Evolutionary conservation across 2,329 filamentous ascomycete species (phyloP), one percentile per base, ranked within the genome.

Genomic region (Tolypocladium inflatum): DNA sequence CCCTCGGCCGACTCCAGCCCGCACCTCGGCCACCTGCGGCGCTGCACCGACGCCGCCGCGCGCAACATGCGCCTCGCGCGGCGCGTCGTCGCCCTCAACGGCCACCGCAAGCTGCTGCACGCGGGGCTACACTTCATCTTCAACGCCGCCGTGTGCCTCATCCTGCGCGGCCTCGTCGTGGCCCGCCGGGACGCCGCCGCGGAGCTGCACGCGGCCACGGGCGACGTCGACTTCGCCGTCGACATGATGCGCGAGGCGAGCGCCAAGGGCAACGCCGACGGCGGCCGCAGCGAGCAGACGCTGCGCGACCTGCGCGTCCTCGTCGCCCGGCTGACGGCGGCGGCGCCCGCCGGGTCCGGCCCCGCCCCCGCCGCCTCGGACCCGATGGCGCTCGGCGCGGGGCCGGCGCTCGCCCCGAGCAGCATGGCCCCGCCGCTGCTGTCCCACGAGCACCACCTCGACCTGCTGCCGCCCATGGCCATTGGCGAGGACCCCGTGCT

Each of bases 41-140:
- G 69, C 30, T 80, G 77, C 64, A 71, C 73, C 55, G 68, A 71
- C 8, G 77, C 77, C 3, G 79, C 78, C 6, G 70, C 77, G 23
- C 70, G 68, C 57, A 81, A 80, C 58, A 70, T 81, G 39, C 67
- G 67, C 1, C 70, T 81, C 1, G 79, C 74, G 10, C 70, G 72
- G 21, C 72, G 76, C 57, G 65, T 78, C 11, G 65, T 71, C 4
- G 64, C 68, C 30, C 64, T 75, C 6, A 73, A 72, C 51, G 66
- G 68, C 9, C 68, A 69, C 38, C 67, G 70, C 17, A 77, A 74
- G 61, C 70, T 78, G 3, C 70, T 78, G 10, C 73, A 79, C 45
- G 70, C 73, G 0, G 74, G 75, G 11, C 68, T 80, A 55, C 78
- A 80, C 66, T 73, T 76, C 62, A 71, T 80, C 43, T 80, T 81